phyloP scores from a whole-genome alignment of 2,329 filamentous ascomycete genomes.

The Venturia carpophila region DNA sequence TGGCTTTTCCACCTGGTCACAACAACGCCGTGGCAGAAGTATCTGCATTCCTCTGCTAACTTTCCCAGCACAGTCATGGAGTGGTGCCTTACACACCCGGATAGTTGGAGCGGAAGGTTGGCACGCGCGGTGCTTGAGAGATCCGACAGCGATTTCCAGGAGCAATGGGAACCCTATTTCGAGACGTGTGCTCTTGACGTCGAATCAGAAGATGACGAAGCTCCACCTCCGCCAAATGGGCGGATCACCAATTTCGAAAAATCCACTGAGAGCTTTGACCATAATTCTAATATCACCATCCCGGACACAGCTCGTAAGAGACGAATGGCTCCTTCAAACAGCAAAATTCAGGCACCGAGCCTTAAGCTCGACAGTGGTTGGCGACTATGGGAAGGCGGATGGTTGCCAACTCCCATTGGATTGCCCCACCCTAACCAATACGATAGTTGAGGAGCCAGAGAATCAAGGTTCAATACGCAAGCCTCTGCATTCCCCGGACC shows the following conservation, averaged over 20 bases:
- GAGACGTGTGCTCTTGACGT: neutral
- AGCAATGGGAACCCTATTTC: constrained; percentile 8
- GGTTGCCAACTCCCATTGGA: constrained; percentile 13
- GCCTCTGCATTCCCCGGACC: neutral
- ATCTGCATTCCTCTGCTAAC: neutral
- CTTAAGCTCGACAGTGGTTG: neutral
- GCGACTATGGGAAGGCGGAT: constrained; percentile 11
- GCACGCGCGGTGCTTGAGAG: neutral
- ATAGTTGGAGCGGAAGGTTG: neutral
- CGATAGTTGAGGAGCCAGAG: neutral
- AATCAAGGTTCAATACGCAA: neutral
- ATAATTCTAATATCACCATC: neutral
- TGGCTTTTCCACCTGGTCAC: constrained; percentile 12
- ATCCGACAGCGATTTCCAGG: neutral
- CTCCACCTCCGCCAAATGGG: neutral
- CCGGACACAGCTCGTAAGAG: neutral
- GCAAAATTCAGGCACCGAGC: neutral
- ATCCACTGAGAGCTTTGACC: neutral
- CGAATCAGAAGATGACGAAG: constrained; percentile 1
- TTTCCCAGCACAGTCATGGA: neutral
- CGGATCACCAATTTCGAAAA: neutral
- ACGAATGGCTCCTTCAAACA: neutral
- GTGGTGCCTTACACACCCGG: neutral
- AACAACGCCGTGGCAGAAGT: constrained; percentile 1
- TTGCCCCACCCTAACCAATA: neutral